Base-by-base conservation (phyloP, 1,139 yeast species). In the Kodamaea sp. region DNA sequence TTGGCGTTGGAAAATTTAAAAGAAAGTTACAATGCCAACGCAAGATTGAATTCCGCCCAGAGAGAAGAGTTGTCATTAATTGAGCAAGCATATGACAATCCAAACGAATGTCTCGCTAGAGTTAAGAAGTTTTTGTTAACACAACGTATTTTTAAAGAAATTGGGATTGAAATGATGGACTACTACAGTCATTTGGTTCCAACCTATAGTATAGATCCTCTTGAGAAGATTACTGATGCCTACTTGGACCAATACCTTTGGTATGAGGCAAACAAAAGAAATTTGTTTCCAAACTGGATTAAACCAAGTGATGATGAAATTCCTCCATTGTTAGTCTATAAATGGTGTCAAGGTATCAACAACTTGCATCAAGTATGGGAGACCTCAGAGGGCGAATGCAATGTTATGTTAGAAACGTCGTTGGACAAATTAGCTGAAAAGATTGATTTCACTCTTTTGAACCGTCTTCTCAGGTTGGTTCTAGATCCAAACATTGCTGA, bases 51-150 rank as follows among this genome's bases (percentile, higher is more conserved):
- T 49, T 83, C 95, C 7, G 67, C 83, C 4, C 96, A 94, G 57
- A 73, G 97, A 43, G 97, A 92, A 57, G 98, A 92, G 51, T 63
- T 92, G 42, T 95, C 97, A 0, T 67, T 92, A 43, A 89, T 94
- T 34, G 98, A 94, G 54, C 96, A 89, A 53, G 97, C 97, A 0
- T 92, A 88, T 55, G 99, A 92, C 51, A 88, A 88, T 47, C 99
- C 99, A 0, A 96, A 89, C 55, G 97, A 92, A 53, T 84, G 92
- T 43, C 68, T 94, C 40, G 84, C 84, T 12, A 76, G 96, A 43
- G 76, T 92, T 38, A 94, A 92, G 60, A 83, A 86, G 48, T 80
- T 83, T 33, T 61, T 94, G 28, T 66, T 90, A 38, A 87, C 97
- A 0, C 97, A 90, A 57, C 72, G 98, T 42, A 94, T 88, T 8